Percentiles rank a stretch among this genome's conserved stretches.
Evolutionary conservation across 441 rosid genomes (phyloP).

Genomic region (Gossypium trilobum): DNA sequence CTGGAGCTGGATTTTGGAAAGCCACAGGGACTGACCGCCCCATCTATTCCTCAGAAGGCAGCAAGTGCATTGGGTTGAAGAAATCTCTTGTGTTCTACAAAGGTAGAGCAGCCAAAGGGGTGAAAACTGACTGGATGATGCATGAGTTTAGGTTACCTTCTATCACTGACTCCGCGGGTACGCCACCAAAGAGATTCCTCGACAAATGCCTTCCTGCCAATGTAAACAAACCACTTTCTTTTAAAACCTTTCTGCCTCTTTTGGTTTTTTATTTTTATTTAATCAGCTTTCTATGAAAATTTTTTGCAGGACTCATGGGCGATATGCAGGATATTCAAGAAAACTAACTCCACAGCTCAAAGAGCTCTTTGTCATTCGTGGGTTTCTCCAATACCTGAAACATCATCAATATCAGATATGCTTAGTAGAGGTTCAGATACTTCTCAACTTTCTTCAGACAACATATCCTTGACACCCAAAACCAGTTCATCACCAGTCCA

Average conservation of each 20-base stretch:
- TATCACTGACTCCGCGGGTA: constrained; percentile 30
- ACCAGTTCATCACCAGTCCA: constrained; percentile 27
- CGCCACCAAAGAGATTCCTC: constrained; percentile 39
- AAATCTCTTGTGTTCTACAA: constrained; percentile 75
- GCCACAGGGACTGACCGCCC: constrained; percentile 86
- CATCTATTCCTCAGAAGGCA: constrained; percentile 70
- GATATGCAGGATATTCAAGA: constrained; percentile 82
- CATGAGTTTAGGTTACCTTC: constrained; percentile 91
- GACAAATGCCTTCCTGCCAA: constrained; percentile 57
- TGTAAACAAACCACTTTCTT: constrained; percentile 28
- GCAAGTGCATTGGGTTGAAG: constrained; percentile 75
- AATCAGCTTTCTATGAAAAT: background rate
- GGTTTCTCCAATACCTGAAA: constrained; percentile 46
- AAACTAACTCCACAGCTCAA: constrained; percentile 56
- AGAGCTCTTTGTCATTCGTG: constrained; percentile 63
- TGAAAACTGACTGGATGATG: constrained; percentile 99
- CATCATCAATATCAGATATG: constrained; percentile 22
- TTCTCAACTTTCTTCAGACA: constrained; percentile 22
- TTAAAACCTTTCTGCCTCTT: background rate
- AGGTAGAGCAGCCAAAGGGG: constrained; percentile 81
- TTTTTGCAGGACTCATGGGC: constrained; percentile 78
- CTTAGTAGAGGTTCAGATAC: constrained; percentile 9
- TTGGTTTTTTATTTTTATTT: background rate
- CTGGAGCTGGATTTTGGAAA: constrained; percentile 82
- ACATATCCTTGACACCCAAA: constrained; percentile 23